Conservation (phyloP, 257 asterid genomes). For the Nicotiana undulata region DNA sequence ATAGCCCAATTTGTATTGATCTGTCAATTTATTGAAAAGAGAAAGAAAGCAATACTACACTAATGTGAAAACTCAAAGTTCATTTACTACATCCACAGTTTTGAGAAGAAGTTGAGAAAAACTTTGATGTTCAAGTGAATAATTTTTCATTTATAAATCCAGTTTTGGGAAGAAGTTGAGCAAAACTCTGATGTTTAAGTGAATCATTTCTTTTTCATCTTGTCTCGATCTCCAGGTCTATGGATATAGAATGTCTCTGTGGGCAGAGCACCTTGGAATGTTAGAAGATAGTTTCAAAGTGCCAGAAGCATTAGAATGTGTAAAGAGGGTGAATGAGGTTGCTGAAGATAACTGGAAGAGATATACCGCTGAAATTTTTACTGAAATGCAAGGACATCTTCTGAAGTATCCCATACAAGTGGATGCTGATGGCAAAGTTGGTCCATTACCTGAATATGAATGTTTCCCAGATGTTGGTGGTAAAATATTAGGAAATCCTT, state of each 20-base stretch:
- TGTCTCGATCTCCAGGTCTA: conserved; percentile 38
- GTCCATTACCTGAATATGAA: conserved; percentile 54
- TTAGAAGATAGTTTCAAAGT: conserved; percentile 42
- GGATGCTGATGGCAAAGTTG: conserved; percentile 51
- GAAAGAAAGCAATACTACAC: neutral
- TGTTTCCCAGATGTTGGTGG: conserved; percentile 87
- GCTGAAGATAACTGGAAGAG: conserved; percentile 67
- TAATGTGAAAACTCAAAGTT: neutral
- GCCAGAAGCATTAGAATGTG: conserved; percentile 56
- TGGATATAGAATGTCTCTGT: conserved; percentile 78
- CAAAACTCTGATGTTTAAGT: neutral
- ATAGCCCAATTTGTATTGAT: neutral
- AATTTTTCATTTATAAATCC: neutral
- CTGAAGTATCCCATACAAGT: conserved; percentile 72
- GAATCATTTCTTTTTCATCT: neutral
- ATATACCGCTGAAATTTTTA: conserved; percentile 37
- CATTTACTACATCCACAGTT: neutral
- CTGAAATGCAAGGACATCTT: conserved; percentile 63
- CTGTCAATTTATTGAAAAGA: neutral
- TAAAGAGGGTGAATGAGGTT: conserved; percentile 54
- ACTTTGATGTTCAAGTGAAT: neutral
- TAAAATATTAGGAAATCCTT: conserved; percentile 60
- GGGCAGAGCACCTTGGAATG: conserved; percentile 84
- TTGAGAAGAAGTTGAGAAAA: neutral
- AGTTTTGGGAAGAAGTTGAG: neutral